Conservation (phyloP, 2,329 filamentous ascomycete genomes). For the Canariomyces notabilis region DNA sequence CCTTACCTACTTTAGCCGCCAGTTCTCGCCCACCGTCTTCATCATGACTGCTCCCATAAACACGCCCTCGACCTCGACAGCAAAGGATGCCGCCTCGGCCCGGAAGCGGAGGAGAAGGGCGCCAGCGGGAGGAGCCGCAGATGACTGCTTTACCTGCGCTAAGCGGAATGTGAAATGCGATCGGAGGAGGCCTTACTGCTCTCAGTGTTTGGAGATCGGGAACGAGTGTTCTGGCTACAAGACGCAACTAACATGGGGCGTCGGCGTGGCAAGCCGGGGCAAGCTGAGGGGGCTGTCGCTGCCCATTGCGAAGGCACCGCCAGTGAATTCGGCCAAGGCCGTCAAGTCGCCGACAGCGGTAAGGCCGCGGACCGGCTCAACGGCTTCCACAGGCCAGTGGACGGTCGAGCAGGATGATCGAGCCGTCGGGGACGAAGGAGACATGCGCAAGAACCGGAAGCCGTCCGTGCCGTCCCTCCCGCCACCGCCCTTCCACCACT, state of each 20-base stretch:
- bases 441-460: slow-evolving; percentile 31
- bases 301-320: slow-evolving; percentile 57
- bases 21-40: slow-evolving; percentile 4
- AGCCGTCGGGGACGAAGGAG: slow-evolving; percentile 31
- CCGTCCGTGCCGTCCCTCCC: slow-evolving; percentile 47
- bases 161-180: slow-evolving; percentile 84
- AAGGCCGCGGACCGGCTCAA: slow-evolving; percentile 42
- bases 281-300: slow-evolving; percentile 87
- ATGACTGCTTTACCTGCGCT: slow-evolving; percentile 92
- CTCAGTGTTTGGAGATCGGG: slow-evolving; percentile 84
- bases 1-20: slow-evolving; percentile 11
- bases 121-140: slow-evolving; percentile 79
- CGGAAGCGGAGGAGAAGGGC: slow-evolving; percentile 81
- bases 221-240: slow-evolving; percentile 95
- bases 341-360: slow-evolving; percentile 34
- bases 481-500: slow-evolving; percentile 38
- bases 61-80: slow-evolving; percentile 28
- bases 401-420: slow-evolving; percentile 25
- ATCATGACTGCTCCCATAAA: slow-evolving; percentile 49
- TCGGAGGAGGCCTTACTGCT: slow-evolving; percentile 87
- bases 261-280: slow-evolving; percentile 89
- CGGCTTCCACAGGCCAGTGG: slow-evolving; percentile 37
- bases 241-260: slow-evolving; percentile 93
- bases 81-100: slow-evolving; percentile 44
- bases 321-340: slow-evolving; percentile 46